phyloP scores from a whole-genome alignment of 768 basidiomycete genomes.

The Suillus fuscotomentosus region DNA sequence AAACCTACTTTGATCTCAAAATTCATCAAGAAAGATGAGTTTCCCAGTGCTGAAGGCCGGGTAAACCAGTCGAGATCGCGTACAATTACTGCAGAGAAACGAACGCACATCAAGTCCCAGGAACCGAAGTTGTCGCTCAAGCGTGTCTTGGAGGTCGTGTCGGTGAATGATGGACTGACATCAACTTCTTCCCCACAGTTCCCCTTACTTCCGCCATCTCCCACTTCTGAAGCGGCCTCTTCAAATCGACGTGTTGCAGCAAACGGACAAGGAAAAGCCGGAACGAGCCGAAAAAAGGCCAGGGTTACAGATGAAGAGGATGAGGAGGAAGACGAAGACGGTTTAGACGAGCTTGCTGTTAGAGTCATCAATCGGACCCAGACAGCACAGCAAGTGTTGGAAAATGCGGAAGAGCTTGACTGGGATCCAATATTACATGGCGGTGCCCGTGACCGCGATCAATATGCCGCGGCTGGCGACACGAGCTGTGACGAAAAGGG shows the following conservation, averaged over 20 bases:
- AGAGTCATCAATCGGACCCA: constrained; percentile 20
- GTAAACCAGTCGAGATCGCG: background rate
- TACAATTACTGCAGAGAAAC: background rate
- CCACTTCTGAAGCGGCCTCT: constrained; percentile 44
- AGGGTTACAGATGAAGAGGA: constrained; percentile 37
- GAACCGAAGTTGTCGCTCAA: constrained; percentile 38
- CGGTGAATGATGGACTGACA: background rate
- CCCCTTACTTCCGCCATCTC: constrained; percentile 64
- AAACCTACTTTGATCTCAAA: background rate
- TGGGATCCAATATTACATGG: constrained; percentile 30
- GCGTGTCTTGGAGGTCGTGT: constrained; percentile 34
- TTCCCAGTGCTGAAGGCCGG: background rate
- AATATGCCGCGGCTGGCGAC: constrained; percentile 14
- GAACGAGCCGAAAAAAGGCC: constrained; percentile 46
- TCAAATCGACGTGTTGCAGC: constrained; percentile 28
- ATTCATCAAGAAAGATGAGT: background rate
- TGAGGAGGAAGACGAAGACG: constrained; percentile 22
- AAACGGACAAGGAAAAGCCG: constrained; percentile 40
- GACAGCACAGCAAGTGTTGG: constrained; percentile 10
- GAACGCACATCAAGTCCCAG: background rate
- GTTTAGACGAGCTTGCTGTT: constrained; percentile 15
- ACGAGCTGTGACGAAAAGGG: constrained; percentile 34
- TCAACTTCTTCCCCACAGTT: constrained; percentile 17
- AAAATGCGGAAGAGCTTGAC: constrained; percentile 18
- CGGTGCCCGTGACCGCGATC: constrained; percentile 23